Evolutionary conservation across 495 filamentous ascomycete genomes (phyloP), one percentile per base, ranked within the genome.

Genomic region (Penicillium cosmopolitanum): DNA sequence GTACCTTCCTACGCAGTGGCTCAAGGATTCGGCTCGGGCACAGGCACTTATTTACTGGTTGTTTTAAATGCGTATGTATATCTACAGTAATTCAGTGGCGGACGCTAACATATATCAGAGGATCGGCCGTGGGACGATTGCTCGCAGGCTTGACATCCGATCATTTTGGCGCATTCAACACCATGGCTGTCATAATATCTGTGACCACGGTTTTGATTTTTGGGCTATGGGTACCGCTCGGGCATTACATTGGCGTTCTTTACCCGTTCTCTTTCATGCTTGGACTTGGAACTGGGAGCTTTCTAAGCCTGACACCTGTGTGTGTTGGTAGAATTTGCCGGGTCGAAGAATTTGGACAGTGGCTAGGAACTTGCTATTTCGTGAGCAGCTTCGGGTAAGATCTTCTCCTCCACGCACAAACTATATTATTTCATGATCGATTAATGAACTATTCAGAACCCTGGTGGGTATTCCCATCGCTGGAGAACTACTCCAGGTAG

Each of bases 91-190:
- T 16, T 51, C 9, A 31, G 5, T 9, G 8, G 8, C 28, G 2
- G 7, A 25, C 4, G 56, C 60, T 58, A 38, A 58, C 19, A 33
- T 13, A 10, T 23, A 34, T 9, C 38, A 73, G 66, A 12, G 62
- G 58, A 47, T 70, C 65, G 23, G 64, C 54, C 19, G 50, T 89
- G 46, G 89, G 89, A 5, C 82, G 90, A 33, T 87, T 89, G 52
- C 58, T 89, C 4, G 87, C 88, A 5, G 88, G 87, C 21, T 79
- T 83, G 55, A 58, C 87, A 16, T 88, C 85, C 23, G 90, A 93
- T 67, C 81, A 79, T 50, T 58, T 88, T 42, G 90, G 90, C 1
- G 82, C 87, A 18, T 87, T 84, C 73, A 92, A 92, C 68, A 77
- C 63, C 9, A 59, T 71, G n/a, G 61, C 63, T 13, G 8, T 64